Evolutionary conservation across 805 yeast genomes (phyloP).

Genomic region (Torulaspora microellipsoides): DNA sequence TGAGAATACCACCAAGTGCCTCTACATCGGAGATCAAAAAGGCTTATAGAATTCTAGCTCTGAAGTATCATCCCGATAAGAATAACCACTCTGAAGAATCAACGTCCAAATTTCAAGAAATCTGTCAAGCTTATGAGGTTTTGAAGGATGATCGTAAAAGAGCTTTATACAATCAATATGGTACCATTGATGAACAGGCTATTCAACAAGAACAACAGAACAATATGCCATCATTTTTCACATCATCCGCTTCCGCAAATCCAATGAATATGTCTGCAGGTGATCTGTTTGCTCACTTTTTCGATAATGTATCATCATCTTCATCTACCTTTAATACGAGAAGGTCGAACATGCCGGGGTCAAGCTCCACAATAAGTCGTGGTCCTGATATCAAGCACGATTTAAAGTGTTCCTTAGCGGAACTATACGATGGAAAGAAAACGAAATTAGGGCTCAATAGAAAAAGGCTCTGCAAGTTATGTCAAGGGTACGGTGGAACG

Average conservation of each 20-base stretch:
- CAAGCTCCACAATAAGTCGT: slow-evolving; percentile 3
- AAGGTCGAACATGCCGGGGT: background rate
- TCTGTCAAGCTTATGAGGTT: slow-evolving; percentile 64
- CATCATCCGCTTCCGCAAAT: background rate
- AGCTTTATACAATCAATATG: slow-evolving; percentile 49
- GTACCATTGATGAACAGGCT: slow-evolving; percentile 30
- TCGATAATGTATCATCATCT: slow-evolving; percentile 14
- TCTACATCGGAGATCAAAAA: slow-evolving; percentile 47
- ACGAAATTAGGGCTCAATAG: slow-evolving; percentile 52
- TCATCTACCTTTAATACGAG: slow-evolving; percentile 1
- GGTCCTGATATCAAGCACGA: slow-evolving; percentile 58
- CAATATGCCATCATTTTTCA: slow-evolving; percentile 7
- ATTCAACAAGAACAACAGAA: slow-evolving; percentile 12
- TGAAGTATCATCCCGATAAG: slow-evolving; percentile 64
- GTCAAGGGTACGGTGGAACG: slow-evolving; percentile 51
- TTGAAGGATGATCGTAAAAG: slow-evolving; percentile 46
- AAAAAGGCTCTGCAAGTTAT: slow-evolving; percentile 44
- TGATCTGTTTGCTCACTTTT: slow-evolving; percentile 30
- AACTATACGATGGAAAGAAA: slow-evolving; percentile 54
- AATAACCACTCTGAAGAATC: slow-evolving; percentile 46
- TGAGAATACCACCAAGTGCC: slow-evolving; percentile 50
- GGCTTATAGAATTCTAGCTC: slow-evolving; percentile 49
- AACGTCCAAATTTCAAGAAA: slow-evolving; percentile 53
- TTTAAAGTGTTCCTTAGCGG: slow-evolving; percentile 48
- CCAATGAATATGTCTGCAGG: slow-evolving; percentile 24